A percentile compares a stretch with the other conserved stretches of the same genome.
Conservation (phyloP, 495 filamentous ascomycete species). For the Tuber umbilicatum region DNA sequence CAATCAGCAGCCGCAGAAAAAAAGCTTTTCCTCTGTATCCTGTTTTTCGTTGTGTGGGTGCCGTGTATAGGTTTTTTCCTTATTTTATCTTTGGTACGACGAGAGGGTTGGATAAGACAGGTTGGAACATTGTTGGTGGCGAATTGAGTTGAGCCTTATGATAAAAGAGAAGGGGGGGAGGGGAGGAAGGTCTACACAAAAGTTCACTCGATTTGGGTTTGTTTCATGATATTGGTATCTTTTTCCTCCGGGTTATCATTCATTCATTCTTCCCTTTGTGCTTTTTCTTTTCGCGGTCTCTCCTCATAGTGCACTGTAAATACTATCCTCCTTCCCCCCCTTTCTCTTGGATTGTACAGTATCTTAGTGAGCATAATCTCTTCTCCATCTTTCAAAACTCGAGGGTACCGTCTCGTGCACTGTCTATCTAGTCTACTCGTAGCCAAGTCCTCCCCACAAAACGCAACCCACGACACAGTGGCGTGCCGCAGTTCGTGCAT, state of each 20-base stretch:
- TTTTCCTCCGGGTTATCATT: neutral
- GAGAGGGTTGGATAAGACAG: neutral
- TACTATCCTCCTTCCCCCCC: neutral
- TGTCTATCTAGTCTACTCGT: neutral
- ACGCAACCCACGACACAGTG: neutral
- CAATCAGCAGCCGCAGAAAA: neutral
- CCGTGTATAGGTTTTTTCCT: neutral
- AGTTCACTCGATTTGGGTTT: neutral
- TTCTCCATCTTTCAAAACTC: conserved; percentile 1
- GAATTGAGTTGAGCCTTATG: neutral
- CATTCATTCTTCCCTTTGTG: neutral
- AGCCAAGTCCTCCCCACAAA: neutral
- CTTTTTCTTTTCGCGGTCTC: neutral
- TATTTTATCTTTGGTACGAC: neutral
- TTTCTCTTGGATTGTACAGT: neutral
- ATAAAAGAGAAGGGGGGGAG: neutral
- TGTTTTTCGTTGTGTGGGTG: neutral
- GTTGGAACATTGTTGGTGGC: neutral
- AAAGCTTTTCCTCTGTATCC: neutral
- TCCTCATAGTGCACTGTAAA: neutral
- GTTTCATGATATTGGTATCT: neutral
- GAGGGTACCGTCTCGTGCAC: neutral
- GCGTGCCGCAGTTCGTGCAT: neutral
- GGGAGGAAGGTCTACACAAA: neutral
- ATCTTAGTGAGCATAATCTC: neutral